phyloP scores from a whole-genome alignment of 2,329 filamentous ascomycete species.

The Aureobasidium namibiae region DNA sequence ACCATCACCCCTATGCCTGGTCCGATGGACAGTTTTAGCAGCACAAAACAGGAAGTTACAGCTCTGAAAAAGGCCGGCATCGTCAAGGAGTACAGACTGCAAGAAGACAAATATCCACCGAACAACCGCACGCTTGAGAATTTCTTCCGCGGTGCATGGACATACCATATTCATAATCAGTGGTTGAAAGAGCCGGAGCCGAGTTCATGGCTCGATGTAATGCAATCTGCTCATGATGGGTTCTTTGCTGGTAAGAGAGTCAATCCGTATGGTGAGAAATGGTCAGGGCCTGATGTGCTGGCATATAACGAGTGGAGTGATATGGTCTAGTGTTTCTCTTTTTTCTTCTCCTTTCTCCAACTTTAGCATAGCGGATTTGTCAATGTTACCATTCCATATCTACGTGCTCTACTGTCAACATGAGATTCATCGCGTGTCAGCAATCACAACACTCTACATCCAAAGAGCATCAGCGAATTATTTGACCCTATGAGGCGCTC shows the following conservation, averaged over 20 bases:
- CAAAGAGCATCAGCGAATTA: no score
- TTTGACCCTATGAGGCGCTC: no score
- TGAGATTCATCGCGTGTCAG: no score
- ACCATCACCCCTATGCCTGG: constrained; percentile 14
- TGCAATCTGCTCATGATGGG: constrained; percentile 46
- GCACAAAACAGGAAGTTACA: constrained; percentile 32
- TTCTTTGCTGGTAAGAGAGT: constrained; percentile 43
- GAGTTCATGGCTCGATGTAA: constrained; percentile 47
- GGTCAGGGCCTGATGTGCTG: constrained; percentile 40
- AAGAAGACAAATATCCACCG: constrained; percentile 46
- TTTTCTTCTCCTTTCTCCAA: neutral
- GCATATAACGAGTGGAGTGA: constrained; percentile 45
- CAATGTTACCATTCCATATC: no score
- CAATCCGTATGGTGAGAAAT: constrained; percentile 48
- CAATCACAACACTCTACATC: no score
- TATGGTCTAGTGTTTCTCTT: constrained; percentile 26
- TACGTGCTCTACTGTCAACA: no score
- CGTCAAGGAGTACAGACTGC: constrained; percentile 37
- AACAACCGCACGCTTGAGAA: constrained; percentile 49
- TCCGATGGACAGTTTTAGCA: constrained; percentile 30
- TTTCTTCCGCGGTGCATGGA: constrained; percentile 50
- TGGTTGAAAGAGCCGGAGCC: constrained; percentile 50
- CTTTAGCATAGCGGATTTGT: no score
- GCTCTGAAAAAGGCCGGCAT: constrained; percentile 34
- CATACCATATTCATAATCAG: constrained; percentile 52